Evolutionary conservation across 1,284 basidiomycete species (phyloP).

Genomic region (Microbotryum saponariae): DNA sequence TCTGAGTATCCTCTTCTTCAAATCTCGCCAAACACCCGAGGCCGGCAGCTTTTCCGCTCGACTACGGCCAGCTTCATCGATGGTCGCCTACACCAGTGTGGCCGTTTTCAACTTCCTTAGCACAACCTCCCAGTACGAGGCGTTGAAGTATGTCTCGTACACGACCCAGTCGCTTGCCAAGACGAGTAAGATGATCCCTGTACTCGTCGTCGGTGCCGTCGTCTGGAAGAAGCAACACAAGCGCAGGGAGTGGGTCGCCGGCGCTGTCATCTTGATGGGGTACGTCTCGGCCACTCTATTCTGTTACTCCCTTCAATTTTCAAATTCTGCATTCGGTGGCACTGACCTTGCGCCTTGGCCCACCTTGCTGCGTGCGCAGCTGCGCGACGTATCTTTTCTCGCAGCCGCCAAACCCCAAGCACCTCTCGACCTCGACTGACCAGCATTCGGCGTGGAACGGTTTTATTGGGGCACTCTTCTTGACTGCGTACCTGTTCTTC

Average conservation of each 20-base stretch:
- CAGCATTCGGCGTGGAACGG: conserved; percentile 2
- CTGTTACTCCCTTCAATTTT: no score
- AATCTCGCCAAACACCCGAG: conserved; percentile 4
- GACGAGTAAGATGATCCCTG: conserved; percentile 35
- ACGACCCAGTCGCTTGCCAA: conserved; percentile 19
- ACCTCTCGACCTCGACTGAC: conserved; percentile 3
- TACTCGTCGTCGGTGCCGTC: conserved; percentile 30
- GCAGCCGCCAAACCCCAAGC: conserved; percentile 14
- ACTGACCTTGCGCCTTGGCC: neutral
- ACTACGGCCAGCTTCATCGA: neutral
- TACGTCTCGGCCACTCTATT: neutral
- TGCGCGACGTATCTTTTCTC: conserved; percentile 34
- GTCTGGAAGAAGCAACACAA: conserved; percentile 33
- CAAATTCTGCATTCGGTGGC: neutral
- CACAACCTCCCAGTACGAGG: conserved; percentile 35
- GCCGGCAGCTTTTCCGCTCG: neutral
- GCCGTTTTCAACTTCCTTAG: conserved; percentile 32
- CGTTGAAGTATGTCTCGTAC: conserved; percentile 29
- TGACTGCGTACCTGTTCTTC: conserved; percentile 34
- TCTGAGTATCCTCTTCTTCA: conserved; percentile 21
- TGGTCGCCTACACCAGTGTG: conserved; percentile 27
- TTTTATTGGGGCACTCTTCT: conserved; percentile 12
- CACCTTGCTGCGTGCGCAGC: conserved; percentile 11
- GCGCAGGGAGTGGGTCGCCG: conserved; percentile 31
- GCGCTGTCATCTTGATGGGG: conserved; percentile 31